Evolutionary conservation across 257 asterid species (phyloP).

Genomic region (Paulownia fortunei): DNA sequence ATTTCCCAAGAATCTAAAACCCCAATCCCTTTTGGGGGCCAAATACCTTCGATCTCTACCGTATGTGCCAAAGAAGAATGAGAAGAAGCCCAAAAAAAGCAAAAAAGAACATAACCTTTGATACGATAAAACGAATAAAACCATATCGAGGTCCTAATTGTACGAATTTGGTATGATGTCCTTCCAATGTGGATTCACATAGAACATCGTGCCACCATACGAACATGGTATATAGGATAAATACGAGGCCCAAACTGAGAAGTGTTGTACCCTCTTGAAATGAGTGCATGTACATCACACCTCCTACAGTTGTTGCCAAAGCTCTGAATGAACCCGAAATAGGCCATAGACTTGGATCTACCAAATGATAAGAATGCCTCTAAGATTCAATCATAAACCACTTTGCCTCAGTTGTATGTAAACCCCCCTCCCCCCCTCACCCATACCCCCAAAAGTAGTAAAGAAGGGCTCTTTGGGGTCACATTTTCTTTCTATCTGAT

Average conservation of each 20-base stretch:
- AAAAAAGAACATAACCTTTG: not conserved
- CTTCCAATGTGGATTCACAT: not conserved
- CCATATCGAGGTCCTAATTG: not conserved
- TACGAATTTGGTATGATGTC: not conserved
- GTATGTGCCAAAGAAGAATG: constrained; percentile 33
- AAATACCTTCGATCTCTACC: constrained; percentile 25
- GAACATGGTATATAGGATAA: not conserved
- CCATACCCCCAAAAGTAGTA: constrained; percentile 21
- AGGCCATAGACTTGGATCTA: constrained; percentile 37
- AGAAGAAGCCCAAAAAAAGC: constrained; percentile 10
- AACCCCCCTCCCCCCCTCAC: not conserved
- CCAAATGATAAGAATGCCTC: constrained; percentile 32
- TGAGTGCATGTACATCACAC: too few relatives aligned
- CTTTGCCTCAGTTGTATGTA: not conserved
- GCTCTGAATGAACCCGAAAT: constrained; percentile 30
- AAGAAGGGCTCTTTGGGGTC: not conserved
- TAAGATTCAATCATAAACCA: constrained; percentile 9
- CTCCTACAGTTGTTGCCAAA: constrained; percentile 23
- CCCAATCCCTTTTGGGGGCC: constrained; percentile 19
- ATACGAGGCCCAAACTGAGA: not conserved
- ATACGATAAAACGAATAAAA: not conserved
- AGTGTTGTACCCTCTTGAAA: too few relatives aligned
- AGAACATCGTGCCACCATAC: not conserved
- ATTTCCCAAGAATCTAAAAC: constrained; percentile 28
- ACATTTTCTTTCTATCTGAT: constrained; percentile 6